These are phyloP conservation scores for Endoconidiophora laricicola DNA, from an alignment of 2,329 filamentous ascomycete species.

Conservation along the genomic window DNA sequence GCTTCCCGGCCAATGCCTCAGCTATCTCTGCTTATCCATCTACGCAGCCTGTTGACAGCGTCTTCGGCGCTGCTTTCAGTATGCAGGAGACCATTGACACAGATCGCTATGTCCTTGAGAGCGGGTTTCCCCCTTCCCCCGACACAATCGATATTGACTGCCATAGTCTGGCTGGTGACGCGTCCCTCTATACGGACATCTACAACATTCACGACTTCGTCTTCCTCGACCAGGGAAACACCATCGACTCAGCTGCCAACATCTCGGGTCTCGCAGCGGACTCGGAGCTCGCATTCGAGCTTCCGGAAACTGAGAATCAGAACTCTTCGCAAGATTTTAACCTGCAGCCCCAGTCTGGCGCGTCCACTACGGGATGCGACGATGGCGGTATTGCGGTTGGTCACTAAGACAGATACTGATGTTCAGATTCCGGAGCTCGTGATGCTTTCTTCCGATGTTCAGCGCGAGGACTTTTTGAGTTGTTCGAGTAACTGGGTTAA, in stretches of 20 bases:
- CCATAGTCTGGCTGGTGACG: slow-evolving; percentile 50
- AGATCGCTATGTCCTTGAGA: slow-evolving; percentile 64
- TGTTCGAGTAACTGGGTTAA: slow-evolving; percentile 20
- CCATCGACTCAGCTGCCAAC: slow-evolving; percentile 29
- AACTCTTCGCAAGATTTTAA: slow-evolving; percentile 47
- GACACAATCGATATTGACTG: slow-evolving; percentile 47
- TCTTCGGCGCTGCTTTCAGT: slow-evolving; percentile 54
- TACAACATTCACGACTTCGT: slow-evolving; percentile 38
- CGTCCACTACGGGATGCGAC: slow-evolving; percentile 59
- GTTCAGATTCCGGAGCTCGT: slow-evolving; percentile 25
- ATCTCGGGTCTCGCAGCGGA: slow-evolving; percentile 34
- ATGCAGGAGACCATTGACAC: slow-evolving; percentile 50
- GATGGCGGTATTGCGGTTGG: slow-evolving; percentile 56
- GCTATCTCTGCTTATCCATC: slow-evolving; percentile 26
- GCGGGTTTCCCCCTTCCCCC: slow-evolving; percentile 59
- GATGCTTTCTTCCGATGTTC: slow-evolving; percentile 20
- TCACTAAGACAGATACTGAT: slow-evolving; percentile 37
- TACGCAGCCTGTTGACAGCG: slow-evolving; percentile 45
- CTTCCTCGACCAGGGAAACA: slow-evolving; percentile 33
- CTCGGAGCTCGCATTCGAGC: slow-evolving; percentile 33
- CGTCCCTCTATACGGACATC: slow-evolving; percentile 30
- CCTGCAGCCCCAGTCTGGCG: slow-evolving; percentile 59
- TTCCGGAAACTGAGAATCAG: slow-evolving; percentile 43
- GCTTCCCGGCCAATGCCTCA: slow-evolving; percentile 2
- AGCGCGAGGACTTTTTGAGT: slow-evolving; percentile 23